These are phyloP conservation scores for Aspergillus caelatus DNA, from an alignment of 2,329 filamentous ascomycete species.

Conservation along the genomic window DNA sequence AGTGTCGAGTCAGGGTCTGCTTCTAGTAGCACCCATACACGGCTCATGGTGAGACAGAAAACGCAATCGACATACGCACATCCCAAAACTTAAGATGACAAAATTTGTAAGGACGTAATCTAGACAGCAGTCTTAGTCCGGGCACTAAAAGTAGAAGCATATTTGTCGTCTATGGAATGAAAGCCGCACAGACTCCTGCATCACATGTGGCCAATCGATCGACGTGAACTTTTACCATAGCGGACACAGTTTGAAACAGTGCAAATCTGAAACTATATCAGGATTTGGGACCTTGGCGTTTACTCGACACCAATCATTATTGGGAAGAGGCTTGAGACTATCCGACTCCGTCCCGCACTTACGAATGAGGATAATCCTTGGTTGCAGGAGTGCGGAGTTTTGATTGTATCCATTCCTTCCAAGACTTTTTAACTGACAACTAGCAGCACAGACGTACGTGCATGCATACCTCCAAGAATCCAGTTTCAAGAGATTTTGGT, in stretches of 20 bases:
- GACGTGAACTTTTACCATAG: slow-evolving; percentile 4
- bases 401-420: neutral
- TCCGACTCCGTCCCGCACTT: slow-evolving; percentile 5
- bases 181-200: slow-evolving; percentile 15
- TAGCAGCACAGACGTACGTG: neutral
- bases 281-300: slow-evolving; percentile 19
- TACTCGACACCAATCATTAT: slow-evolving; percentile 16
- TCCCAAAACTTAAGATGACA: neutral
- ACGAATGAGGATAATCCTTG: neutral
- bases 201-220: slow-evolving; percentile 11
- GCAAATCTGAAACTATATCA: slow-evolving; percentile 19
- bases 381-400: slow-evolving; percentile 1
- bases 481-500: neutral
- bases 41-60: neutral
- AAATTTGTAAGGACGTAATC: neutral
- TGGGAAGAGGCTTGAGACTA: slow-evolving; percentile 2
- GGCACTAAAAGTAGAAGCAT: neutral
- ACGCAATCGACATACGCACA: neutral
- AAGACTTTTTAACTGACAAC: neutral
- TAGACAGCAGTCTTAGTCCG: neutral
- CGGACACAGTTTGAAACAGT: slow-evolving; percentile 9
- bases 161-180: neutral
- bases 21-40: neutral
- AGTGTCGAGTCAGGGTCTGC: neutral
- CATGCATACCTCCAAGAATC: neutral